Evolutionary conservation across 164 flowering plant species (phyloP), one percentile per base, ranked within the genome.

Genomic region (Magnolia changhungtana): DNA sequence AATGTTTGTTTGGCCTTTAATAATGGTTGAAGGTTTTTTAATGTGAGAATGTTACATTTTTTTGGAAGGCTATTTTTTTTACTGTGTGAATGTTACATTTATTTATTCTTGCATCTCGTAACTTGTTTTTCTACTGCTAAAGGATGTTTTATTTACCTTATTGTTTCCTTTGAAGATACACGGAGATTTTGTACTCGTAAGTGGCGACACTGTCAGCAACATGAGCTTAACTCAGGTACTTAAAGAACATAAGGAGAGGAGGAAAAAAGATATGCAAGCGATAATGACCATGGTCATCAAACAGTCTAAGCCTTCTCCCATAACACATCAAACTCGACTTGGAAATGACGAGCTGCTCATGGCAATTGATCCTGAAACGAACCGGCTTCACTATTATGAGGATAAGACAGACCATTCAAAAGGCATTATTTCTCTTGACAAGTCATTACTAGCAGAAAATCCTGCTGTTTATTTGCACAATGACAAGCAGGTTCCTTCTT

Each of bases 151-250:
- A 73, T 9, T 45, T 63, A 10, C 31, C 51, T 61, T 50, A 11
- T 24, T 65, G 50, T 74, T 74, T 37, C 55, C 20, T 80, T 20
- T 83, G 79, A 75, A 95, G 98, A 92, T 92, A 78, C 92, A 84
- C 50, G 98, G 97, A 78, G 98, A 96, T 81, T 96, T 96, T 80
- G 84, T 96, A 20, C 97, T 96, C 27, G 86, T 96, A 58, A 90
- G 89, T 79, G 98, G 99, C 23, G 99, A 96, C 82, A 96, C 97
- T 7, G 91, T 94, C 29, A 94, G 99, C 88, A 96, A 96, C 84
- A 94, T 96, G 97, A 86, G 94, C 6, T 91, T 96, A 23, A 79
- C 89, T 8, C 80, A 85, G 74, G 98, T 84, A 23, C 89, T 96
- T 76, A 85, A 89, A 81, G 97, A 96, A 72, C 99, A 96, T 51